Percentiles rank a stretch among this genome's conserved stretches.
Evolutionary conservation across 2,329 filamentous ascomycete genomes (phyloP).

Genomic region (Pezicula radicicola): DNA sequence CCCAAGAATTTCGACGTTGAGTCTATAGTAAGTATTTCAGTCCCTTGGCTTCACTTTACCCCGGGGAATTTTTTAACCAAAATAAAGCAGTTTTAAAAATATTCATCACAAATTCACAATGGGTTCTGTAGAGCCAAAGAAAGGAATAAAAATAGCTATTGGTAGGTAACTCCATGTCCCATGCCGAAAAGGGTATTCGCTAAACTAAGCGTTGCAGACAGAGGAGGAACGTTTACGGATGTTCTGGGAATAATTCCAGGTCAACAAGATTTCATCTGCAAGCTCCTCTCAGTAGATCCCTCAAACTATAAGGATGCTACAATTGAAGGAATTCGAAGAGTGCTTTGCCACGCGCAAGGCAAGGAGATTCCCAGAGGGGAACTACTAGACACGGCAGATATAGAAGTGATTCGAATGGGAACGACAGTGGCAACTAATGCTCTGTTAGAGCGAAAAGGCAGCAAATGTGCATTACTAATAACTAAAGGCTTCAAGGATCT

Average conservation of each 20-base stretch:
- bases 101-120: no score
- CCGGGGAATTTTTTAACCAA: no score
- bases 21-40: no score
- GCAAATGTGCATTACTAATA: constrained; percentile 65
- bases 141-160: no score
- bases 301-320: constrained; percentile 65
- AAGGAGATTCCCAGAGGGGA: constrained; percentile 59
- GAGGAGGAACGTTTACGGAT: background rate
- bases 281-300: constrained; percentile 70
- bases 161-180: no score
- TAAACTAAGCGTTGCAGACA: background rate
- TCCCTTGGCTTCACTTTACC: no score
- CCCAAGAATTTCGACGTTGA: no score
- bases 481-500: constrained; percentile 71
- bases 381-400: constrained; percentile 58
- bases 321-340: constrained; percentile 61
- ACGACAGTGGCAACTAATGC: constrained; percentile 76
- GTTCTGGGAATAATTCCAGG: constrained; percentile 36
- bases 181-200: no score
- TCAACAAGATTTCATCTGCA: constrained; percentile 62
- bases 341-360: constrained; percentile 57
- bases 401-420: constrained; percentile 66
- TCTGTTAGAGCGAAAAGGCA: constrained; percentile 68
- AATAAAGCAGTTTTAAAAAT: no score
- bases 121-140: no score